These are phyloP conservation scores for Pezicula carpinea DNA, from an alignment of 2,329 filamentous ascomycete genomes.

Conservation along the genomic window DNA sequence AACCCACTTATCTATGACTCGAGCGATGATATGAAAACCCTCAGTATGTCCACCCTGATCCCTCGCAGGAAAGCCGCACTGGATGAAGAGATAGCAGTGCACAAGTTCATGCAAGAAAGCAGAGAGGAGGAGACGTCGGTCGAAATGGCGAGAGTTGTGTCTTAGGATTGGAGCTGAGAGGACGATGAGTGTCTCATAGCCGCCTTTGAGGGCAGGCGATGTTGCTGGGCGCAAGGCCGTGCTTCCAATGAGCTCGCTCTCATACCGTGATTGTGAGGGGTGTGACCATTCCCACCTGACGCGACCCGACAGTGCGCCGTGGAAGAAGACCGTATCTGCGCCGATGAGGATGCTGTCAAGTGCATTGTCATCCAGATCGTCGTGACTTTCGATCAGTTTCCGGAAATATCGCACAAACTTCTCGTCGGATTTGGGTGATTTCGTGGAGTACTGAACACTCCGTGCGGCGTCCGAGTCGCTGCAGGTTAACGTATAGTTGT, in stretches of 20 bases:
- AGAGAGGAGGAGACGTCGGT: constrained; percentile 55
- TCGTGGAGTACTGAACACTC: constrained; percentile 11
- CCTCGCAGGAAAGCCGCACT: constrained; percentile 53
- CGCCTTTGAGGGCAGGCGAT: constrained; percentile 30
- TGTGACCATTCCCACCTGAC: constrained; percentile 61
- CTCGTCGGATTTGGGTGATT: constrained; percentile 13
- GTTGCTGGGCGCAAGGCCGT: constrained; percentile 49
- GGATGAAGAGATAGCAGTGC: constrained; percentile 61
- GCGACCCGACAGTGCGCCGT: constrained; percentile 48
- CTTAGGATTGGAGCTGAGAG: constrained; percentile 55
- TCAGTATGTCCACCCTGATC: constrained; percentile 54
- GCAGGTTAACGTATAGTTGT: constrained; percentile 13
- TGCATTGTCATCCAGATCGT: constrained; percentile 50
- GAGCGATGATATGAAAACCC: constrained; percentile 55
- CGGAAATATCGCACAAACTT: constrained; percentile 51
- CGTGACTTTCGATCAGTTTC: constrained; percentile 46
- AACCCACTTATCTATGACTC: constrained; percentile 57
- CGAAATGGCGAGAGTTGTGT: constrained; percentile 39
- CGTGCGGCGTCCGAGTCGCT: constrained; percentile 18
- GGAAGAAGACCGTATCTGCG: constrained; percentile 60
- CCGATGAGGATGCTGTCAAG: constrained; percentile 55
- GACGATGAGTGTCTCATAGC: constrained; percentile 59
- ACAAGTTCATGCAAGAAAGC: constrained; percentile 65
- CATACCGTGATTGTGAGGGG: constrained; percentile 43
- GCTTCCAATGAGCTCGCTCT: constrained; percentile 54